Evolutionary conservation across 371 early-diverging fungal genomes (phyloP), one percentile per base, ranked within the genome.

Genomic region (Mortierella sp.): DNA sequence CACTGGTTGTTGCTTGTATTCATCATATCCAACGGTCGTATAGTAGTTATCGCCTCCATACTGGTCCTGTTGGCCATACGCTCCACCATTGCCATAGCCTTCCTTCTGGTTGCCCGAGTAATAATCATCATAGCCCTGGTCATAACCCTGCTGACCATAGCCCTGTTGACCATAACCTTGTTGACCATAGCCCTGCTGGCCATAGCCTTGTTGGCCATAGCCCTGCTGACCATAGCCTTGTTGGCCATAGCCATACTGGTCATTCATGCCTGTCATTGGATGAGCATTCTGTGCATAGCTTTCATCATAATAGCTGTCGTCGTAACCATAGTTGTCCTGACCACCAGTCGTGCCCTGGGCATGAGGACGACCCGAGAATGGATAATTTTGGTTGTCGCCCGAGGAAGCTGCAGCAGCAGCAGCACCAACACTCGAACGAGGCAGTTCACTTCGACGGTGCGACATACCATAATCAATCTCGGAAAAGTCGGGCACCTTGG

Each of bases 271-370:
- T 16, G 62, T 29, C 66, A 66, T 69, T 4, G 69, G 66, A 51
- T 72, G 67, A 67, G 58, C 58, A 52, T 74, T 65, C 29, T 73
- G 67, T 1, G 23, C 44, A 45, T 60, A 60, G 14, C 45, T n/a
- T n/a, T 65, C 72, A 12, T 68, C 68, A 28, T 77, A 77, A n/a
- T 77, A 77, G 45, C 68, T 68, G 12, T 77, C 77, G 30, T 72
- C 72, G 46, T 48, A 72, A 30, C 29, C 68, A 25, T 75, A 68
- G 61, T 75, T 70, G 21, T 57, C 64, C 7, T 43, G 60, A 28
- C 52, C 55, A 37, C 48, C 61, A 3, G 37, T 9, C 9, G 37
- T 37, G 37, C 37, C 37, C 37, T 37, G 37, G 7, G 37, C 37
- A 37, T 51, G n/a, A 16, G 6, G 29, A 30, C 4, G 60, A 23